Evolutionary conservation across 2,329 filamentous ascomycete species (phyloP), one percentile per base, ranked within the genome.

Genomic region (Westerdykella ornata): DNA sequence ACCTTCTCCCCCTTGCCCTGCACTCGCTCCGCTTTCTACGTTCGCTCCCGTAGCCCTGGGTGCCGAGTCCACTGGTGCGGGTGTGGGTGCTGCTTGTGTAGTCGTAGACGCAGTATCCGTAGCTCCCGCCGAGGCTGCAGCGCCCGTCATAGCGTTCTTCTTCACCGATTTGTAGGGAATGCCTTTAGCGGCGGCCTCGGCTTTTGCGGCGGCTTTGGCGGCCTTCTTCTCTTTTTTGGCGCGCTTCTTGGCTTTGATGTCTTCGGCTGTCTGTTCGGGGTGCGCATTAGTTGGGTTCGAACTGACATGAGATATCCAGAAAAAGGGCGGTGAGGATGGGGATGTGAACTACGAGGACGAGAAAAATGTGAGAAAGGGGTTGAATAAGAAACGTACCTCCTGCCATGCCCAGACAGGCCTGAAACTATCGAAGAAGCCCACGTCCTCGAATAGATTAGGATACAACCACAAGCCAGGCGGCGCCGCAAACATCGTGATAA

Each of bases 371-470:
- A 16, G 28, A 39, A 7, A 39, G 30, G 17, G 3, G 16, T n/a
- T n/a, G n/a, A n/a, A n/a, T n/a, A n/a, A n/a, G 15, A 14, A 19
- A 44, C 55, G 20, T 53, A 94, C 88, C 79, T 95, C 89, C 67
- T 98, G 92, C 92, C 92, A 98, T 45, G 88, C 92, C 90, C 92
- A 98, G 5, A 95, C 70, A 15, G 92, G 92, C 61, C 84, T 84
- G 77, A 98, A 98, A 59, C 86, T 94, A 65, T 98, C 92, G 68
- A 98, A 84, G 71, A 98, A 97, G 6, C 90, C 94, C 19, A 98
- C 92, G 63, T 98, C 92, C 66, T 98, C 92, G 73, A 96, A 98
- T 15, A 98, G 72, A 63, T 98, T 98, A 37, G 92, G 92, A 70
- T 90, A 98, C 34, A 98, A 76, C 92, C 92, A 98, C n/a, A 98